Conservation (phyloP, 1,284 basidiomycete genomes). For the Testicularia cyperi region DNA sequence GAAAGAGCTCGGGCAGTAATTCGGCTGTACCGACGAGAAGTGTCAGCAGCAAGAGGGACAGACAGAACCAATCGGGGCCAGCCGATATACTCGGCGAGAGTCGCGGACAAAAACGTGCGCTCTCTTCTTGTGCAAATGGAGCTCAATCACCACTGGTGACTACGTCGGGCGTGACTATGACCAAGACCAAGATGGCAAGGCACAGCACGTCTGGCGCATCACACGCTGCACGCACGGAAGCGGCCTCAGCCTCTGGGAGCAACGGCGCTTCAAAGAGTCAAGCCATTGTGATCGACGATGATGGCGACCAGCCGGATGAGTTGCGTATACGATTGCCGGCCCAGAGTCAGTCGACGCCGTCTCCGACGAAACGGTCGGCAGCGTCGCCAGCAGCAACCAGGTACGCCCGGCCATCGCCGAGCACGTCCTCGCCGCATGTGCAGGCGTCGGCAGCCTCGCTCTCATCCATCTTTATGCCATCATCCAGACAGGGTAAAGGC, state of each 20-base stretch:
- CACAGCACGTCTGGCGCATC: no score
- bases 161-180: no score
- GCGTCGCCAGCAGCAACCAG: background rate
- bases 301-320: background rate
- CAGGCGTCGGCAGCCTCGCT: slow-evolving; percentile 19
- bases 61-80: no score
- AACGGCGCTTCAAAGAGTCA: background rate
- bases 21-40: background rate
- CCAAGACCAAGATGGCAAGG: no score
- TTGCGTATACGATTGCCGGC: no score
- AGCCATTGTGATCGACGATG: background rate
- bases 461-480: slow-evolving; percentile 26
- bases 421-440: background rate
- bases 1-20: background rate
- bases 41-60: slow-evolving; percentile 6
- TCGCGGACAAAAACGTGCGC: no score
- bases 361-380: no score
- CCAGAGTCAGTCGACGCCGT: background rate
- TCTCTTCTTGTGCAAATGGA: no score
- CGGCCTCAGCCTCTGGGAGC: no score
- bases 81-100: no score
- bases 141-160: no score
- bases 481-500: background rate
- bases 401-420: slow-evolving; percentile 1
- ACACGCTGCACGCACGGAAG: no score